Percentiles rank a stretch among this genome's conserved stretches.
Evolutionary conservation across 1,284 basidiomycete genomes (phyloP).

Genomic region (Papiliotrema nemorosa): DNA sequence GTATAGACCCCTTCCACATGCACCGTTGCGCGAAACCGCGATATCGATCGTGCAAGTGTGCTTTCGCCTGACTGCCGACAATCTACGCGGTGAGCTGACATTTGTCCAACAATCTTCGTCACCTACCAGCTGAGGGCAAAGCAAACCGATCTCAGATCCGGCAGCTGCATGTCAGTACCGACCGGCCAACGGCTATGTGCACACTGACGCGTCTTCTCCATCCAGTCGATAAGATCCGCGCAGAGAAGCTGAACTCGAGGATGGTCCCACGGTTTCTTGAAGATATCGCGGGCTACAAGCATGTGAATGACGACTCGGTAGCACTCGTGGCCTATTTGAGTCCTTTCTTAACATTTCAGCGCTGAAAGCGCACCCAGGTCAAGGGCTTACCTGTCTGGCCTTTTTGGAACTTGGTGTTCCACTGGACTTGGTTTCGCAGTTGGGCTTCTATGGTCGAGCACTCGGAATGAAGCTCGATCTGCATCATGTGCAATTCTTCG

Average conservation of each 20-base stretch:
- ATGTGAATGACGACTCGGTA: not conserved
- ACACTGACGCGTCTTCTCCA: conserved; percentile 1
- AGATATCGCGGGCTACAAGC: not conserved
- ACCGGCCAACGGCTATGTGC: not conserved
- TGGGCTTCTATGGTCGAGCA: not conserved
- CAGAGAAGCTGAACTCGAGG: not conserved
- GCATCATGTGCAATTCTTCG: conserved; percentile 2
- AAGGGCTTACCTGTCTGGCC: not conserved
- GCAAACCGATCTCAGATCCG: not conserved
- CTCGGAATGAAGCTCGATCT: conserved; percentile 4
- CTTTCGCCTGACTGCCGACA: not conserved
- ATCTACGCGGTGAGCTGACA: not conserved
- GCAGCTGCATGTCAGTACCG: not conserved
- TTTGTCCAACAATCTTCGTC: not conserved
- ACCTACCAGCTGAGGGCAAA: not conserved
- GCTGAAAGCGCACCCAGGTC: not conserved
- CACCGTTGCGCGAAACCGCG: not conserved
- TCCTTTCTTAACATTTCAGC: not conserved
- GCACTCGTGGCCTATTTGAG: not conserved
- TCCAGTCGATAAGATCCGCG: not conserved
- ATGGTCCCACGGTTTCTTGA: not conserved
- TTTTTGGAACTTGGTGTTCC: not conserved
- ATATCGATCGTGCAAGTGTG: not conserved
- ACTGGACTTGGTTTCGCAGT: not conserved
- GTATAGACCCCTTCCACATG: conserved; percentile 1